These are phyloP conservation scores for Claviceps sp. DNA, from an alignment of 2,329 filamentous ascomycete genomes.

Conservation along the genomic window DNA sequence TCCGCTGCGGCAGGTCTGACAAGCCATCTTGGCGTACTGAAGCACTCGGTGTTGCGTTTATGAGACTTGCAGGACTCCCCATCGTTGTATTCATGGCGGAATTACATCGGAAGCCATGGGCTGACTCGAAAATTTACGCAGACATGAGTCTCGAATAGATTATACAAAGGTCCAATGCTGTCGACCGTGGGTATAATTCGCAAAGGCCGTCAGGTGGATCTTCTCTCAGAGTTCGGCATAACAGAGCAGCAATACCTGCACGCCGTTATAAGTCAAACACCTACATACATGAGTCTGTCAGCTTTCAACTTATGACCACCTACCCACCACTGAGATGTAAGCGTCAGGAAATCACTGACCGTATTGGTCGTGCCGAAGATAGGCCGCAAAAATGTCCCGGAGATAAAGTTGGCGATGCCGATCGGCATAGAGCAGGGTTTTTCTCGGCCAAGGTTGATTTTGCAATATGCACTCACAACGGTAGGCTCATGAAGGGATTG, in stretches of 20 bases:
- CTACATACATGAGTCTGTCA: constrained; percentile 5
- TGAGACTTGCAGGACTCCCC: neutral
- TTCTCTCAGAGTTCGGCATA: constrained; percentile 1
- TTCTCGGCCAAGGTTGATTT: constrained; percentile 7
- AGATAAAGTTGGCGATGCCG: neutral
- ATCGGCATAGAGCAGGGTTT: neutral
- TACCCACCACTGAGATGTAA: constrained; percentile 6
- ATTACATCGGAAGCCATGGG: constrained; percentile 2
- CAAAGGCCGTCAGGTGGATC: constrained; percentile 1
- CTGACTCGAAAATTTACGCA: constrained; percentile 1
- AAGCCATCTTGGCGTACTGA: neutral
- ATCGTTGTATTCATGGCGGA: constrained; percentile 4
- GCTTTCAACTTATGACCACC: constrained; percentile 3
- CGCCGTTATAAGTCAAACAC: neutral
- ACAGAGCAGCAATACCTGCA: neutral
- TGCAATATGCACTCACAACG: constrained; percentile 9
- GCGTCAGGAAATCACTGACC: constrained; percentile 8
- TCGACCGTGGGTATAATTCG: constrained; percentile 4
- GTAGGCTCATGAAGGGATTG: constrained; percentile 12
- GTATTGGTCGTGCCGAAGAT: neutral
- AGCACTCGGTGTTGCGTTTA: neutral
- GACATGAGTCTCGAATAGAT: constrained; percentile 3
- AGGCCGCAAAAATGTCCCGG: neutral
- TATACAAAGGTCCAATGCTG: neutral
- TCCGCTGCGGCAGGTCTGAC: constrained; percentile 4